A percentile compares a stretch with the other conserved stretches of the same genome.
These are phyloP conservation scores for Hydrangea macrophylla DNA, from an alignment of 148 eudicot species.

Conservation along the genomic window DNA sequence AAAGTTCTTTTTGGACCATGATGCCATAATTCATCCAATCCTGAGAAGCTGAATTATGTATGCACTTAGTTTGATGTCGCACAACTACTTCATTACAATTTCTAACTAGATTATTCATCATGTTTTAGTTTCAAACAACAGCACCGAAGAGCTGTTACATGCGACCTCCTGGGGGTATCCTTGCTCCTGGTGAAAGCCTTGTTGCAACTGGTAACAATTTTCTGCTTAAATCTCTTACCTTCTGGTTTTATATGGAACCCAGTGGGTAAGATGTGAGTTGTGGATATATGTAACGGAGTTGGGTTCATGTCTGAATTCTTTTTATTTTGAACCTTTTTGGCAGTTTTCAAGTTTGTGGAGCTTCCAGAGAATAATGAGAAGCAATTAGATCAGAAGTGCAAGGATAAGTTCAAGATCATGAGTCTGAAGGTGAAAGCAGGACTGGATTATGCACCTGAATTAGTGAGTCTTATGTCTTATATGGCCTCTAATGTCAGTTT, in stretches of 20 bases:
- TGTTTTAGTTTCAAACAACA: constrained; percentile 70
- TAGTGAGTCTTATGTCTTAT: constrained; percentile 43
- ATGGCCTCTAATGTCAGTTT: neutral
- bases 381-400: constrained; percentile 58
- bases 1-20: no score
- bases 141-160: constrained; percentile 90
- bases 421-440: constrained; percentile 87
- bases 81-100: neutral
- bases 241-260: neutral
- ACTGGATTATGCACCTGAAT: constrained; percentile 73
- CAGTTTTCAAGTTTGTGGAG: constrained; percentile 96
- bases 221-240: constrained; percentile 1
- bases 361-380: constrained; percentile 95
- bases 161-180: constrained; percentile 89
- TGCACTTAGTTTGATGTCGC: neutral
- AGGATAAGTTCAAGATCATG: constrained; percentile 90
- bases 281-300: neutral
- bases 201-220: constrained; percentile 52
- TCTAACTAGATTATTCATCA: constrained; percentile 6
- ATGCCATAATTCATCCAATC: no score
- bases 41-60: no score
- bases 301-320: neutral
- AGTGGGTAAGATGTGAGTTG: neutral
- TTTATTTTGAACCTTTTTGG: constrained; percentile 10
- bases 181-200: constrained; percentile 74